Base-by-base conservation (phyloP, 768 basidiomycete species). In the Naganishia antarctica region DNA sequence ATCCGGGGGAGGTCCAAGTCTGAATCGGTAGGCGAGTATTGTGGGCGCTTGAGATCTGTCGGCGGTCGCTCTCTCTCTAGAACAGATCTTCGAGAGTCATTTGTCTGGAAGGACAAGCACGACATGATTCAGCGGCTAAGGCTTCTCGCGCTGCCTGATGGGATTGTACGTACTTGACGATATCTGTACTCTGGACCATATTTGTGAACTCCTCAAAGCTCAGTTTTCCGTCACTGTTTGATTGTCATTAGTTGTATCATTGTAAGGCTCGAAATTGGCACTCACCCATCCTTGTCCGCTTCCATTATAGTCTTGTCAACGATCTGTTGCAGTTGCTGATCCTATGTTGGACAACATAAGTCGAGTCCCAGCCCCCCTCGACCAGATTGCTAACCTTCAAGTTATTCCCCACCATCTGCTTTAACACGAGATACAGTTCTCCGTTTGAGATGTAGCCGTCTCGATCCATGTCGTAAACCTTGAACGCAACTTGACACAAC, bases 251-350 rank as follows among this genome's bases (percentile, higher is more conserved):
- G 61, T 12, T 41, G n/a, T n/a, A n/a, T n/a, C n/a, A n/a, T n/a
- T n/a, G n/a, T n/a, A n/a, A 29, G 4, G 9, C 16, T 40, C 26
- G 15, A 21, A 34, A 34, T 9, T 18, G 29, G 26, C 5, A 61
- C 78, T 67, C 66, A 79, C 79, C 90, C 92, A 74, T 99, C 93
- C 76, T 90, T 88, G 75, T 99, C 96, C 12, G 93, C 96, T 79
- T 99, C 96, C 91, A 99, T 92, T 76, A 99, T 99, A 9, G 96
- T 98, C 82, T 99, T 99, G 79, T 99, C 96, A 18, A 99, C 96
- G 65, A 99, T 99, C 77, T 98, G 96, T 78, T 99, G 96, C 65
- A 99, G 80, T 81, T 98, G 96, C 75, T 94, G 90, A 76, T 99
- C 96, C 91, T 94, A 49, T 18, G 40, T 45, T 8, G 12, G 25